Percentiles rank a stretch among this genome's conserved stretches.
Evolutionary conservation across 2,329 filamentous ascomycete species (phyloP).

Genomic region (Epichloe baconii): DNA sequence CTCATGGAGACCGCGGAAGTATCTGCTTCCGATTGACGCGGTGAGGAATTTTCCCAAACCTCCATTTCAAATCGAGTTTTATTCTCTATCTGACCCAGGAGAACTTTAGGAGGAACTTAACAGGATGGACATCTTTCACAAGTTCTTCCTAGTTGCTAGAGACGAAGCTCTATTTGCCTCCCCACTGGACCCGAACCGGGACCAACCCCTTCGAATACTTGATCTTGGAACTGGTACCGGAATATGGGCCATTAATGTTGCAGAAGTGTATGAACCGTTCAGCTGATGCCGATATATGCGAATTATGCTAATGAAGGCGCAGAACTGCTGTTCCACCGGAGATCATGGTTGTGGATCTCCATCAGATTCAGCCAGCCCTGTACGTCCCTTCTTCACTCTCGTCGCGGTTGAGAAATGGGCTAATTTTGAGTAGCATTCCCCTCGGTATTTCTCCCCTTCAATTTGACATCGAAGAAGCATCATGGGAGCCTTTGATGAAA

Average conservation of each 20-base stretch:
- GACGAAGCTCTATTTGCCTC: constrained; percentile 21
- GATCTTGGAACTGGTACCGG: constrained; percentile 77
- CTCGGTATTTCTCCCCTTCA: constrained; percentile 40
- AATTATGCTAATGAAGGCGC: background rate
- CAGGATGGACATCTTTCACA: constrained; percentile 71
- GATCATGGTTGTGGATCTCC: constrained; percentile 27
- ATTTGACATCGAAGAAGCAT: constrained; percentile 61
- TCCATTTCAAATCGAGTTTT: background rate
- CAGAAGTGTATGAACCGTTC: constrained; percentile 38
- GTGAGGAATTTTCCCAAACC: constrained; percentile 27
- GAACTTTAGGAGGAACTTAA: constrained; percentile 51
- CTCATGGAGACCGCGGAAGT: constrained; percentile 52
- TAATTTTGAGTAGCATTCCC: constrained; percentile 50
- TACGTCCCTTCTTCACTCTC: constrained; percentile 11
- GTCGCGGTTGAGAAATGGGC: background rate
- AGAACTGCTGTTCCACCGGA: constrained; percentile 5
- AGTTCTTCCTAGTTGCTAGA: constrained; percentile 56
- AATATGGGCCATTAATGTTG: constrained; percentile 83
- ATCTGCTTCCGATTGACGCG: constrained; percentile 67
- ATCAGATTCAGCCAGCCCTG: constrained; percentile 26
- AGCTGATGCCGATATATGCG: background rate
- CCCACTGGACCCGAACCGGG: constrained; percentile 7
- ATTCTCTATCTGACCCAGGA: background rate
- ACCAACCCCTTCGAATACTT: constrained; percentile 29
- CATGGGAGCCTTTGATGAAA: constrained; percentile 38